These are phyloP conservation scores for Lentinus tigrinus DNA, from an alignment of 768 basidiomycete species.

Conservation along the genomic window DNA sequence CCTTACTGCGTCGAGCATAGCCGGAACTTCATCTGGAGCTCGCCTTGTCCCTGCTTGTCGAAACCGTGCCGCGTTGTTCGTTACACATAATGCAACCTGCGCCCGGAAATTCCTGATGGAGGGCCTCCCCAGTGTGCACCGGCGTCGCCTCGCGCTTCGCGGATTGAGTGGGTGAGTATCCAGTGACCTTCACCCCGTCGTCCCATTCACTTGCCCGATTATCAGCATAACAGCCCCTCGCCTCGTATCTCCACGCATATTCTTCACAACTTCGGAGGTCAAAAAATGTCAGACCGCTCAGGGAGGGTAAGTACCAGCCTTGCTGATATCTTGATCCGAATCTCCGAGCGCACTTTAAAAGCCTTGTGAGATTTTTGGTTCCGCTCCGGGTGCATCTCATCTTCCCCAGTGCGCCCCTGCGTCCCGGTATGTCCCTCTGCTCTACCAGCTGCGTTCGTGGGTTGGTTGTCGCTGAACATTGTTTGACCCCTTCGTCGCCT, in stretches of 20 bases:
- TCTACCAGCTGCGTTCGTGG: slow-evolving; percentile 2
- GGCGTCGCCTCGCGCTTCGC: background rate
- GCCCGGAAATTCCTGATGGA: background rate
- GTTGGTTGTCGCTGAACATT: background rate
- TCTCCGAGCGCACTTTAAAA: slow-evolving; percentile 21
- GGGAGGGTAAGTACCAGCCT: slow-evolving; percentile 3
- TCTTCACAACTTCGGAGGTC: slow-evolving; percentile 4
- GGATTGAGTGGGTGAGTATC: background rate
- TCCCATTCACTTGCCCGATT: slow-evolving; percentile 5
- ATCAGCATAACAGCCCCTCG: background rate
- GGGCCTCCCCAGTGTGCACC: too few relatives aligned
- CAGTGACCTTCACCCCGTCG: background rate
- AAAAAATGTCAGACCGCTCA: background rate
- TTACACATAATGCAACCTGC: background rate
- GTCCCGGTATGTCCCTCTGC: slow-evolving; percentile 11
- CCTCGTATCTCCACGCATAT: background rate
- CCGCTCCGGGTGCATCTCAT: slow-evolving; percentile 11
- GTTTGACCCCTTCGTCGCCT: background rate
- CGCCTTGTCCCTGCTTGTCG: background rate
- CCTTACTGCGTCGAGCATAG: background rate
- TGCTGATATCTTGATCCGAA: slow-evolving; percentile 20
- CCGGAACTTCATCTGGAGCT: background rate
- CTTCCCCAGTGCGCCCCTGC: slow-evolving; percentile 16
- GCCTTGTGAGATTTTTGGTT: slow-evolving; percentile 1
- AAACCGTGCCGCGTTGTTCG: background rate